Evolutionary conservation across 148 eudicot species (phyloP), one percentile per base, ranked within the genome.

Genomic region (Chenopodium album): DNA sequence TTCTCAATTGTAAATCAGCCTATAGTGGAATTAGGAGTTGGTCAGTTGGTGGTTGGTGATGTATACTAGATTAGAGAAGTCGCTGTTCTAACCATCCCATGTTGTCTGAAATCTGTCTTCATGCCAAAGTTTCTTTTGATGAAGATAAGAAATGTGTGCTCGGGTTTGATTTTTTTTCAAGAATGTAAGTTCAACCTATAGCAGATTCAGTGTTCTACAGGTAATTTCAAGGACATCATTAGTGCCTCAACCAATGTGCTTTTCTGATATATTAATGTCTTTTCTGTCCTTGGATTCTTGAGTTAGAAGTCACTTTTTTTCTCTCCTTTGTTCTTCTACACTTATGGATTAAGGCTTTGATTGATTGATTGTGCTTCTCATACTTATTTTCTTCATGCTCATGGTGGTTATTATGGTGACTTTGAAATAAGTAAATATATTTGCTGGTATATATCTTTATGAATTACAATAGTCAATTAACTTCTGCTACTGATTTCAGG

Each of bases 401-500:
- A 8, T 44, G 50, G 75, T 71, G 47, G 2, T n/a, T 73, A 2
- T 23, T 9, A 73, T n/a, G 26, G 26, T n/a, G 59, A 47, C 56
- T 46, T 46, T 12, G 59, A 7, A 62, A 62, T 9, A 20, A 62
- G 66, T 62, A 20, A 20, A 7, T 22, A 20, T 1, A 7, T 62
- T 7, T 23, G 56, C 70, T 41, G 23, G 31, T 73, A 26, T 23
- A 44, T 28, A 46, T 72, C 2, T 9, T 54, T 11, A 50, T 2
- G 7, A 12, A 72, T 32, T 48, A 63, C 28, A 68, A 46, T 28
- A 59, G 20, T 32, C 44, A 78, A 50, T 34, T 84, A 67, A 71
- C 77, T 59, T 62, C 2, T 80, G 73, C 41, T 72, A 73, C 22
- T 66, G 76, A 46, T 73, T 87, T 87, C 98, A 95, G 99, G 99